Evolutionary conservation across 352 stramenopile genomes (phyloP), one percentile per base, ranked within the genome.

Genomic region (Blastocystis sp.): DNA sequence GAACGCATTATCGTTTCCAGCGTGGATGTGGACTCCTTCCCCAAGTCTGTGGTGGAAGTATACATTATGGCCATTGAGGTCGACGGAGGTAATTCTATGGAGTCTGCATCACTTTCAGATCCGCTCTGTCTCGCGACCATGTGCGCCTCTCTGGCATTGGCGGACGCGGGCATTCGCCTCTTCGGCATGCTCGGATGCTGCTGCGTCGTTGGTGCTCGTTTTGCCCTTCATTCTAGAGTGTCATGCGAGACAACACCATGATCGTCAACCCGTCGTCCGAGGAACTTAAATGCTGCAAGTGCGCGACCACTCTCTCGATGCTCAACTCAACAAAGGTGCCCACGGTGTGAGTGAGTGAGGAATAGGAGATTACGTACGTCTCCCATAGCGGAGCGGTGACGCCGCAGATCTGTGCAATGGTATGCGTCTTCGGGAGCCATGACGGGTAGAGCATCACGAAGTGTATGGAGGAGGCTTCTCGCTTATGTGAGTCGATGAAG

Each of bases 1-100:
- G 78, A 79, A 38, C 65, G 64, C 43, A 77, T 61, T 17, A 65
- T 88, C 34, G 14, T 62, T 4, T 65, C 78, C 4, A 79, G 57
- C 45, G 78, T 88, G 19, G 68, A 88, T n/a, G 19, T 88, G 52
- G 68, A 88, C 28, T 69, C 78, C 40, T 88, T 88, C 38, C 78
- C 78, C 10, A 88, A 88, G 40, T 38, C 78, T 43, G 78, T 88
- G 28, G 78, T 88, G 3, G 78, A 88, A 54, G 4, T 76, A 38
- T 88, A 88, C 61, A 76, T 88, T 43, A 60, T 54, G 34, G 68
- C 66, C 6, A 14, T 88, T 11, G 78, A 88, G 52, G 68, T 76
- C 1, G 78, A 88, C 43, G 78, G 78, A 79, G 28, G 62, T 69
- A 14, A 69, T 6, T 69, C 7, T 69, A 17, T 7, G 28, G 7